Conservation (phyloP, 148 eudicot species). For the Beta vulgaris region DNA sequence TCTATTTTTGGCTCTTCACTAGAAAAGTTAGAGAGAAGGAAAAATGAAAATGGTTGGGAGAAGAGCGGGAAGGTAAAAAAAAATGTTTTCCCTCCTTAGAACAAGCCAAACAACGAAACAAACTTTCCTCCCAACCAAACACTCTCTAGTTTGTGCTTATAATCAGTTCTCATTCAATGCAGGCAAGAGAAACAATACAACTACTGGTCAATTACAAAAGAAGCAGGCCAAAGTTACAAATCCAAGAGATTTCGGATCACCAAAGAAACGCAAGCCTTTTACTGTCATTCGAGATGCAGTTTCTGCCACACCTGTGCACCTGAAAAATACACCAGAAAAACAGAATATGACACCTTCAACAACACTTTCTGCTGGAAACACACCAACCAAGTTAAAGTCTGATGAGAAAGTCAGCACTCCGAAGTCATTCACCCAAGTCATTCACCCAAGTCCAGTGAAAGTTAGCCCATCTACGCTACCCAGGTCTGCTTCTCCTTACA, state of each 20-base stretch:
- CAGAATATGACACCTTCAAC: conserved; percentile 21
- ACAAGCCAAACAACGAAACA: no score
- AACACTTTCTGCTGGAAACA: conserved; percentile 30
- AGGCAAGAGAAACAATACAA: conserved; percentile 46
- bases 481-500: conserved; percentile 50
- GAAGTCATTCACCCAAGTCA: conserved; percentile 31
- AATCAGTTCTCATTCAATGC: conserved; percentile 12
- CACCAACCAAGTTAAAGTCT: conserved; percentile 35
- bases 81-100: no score
- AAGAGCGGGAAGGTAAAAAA: no score
- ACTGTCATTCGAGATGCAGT: conserved; percentile 43
- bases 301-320: conserved; percentile 29
- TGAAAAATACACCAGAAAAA: conserved; percentile 36
- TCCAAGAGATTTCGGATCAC: conserved; percentile 14
- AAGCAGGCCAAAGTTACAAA: conserved; percentile 34
- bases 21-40: no score
- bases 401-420: conserved; percentile 32
- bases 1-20: no score
- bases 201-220: conserved; percentile 25
- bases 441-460: conserved; percentile 39
- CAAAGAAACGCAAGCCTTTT: conserved; percentile 44
- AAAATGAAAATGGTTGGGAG: no score
- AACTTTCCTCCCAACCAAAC: no score
- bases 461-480: conserved; percentile 51
- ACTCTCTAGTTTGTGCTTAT: background rate